Percentiles rank a stretch among this genome's conserved stretches.
These are phyloP conservation scores for rapeseed (Brassica napus) DNA, from an alignment of 345 rosid genomes.

Conservation along the genomic window DNA sequence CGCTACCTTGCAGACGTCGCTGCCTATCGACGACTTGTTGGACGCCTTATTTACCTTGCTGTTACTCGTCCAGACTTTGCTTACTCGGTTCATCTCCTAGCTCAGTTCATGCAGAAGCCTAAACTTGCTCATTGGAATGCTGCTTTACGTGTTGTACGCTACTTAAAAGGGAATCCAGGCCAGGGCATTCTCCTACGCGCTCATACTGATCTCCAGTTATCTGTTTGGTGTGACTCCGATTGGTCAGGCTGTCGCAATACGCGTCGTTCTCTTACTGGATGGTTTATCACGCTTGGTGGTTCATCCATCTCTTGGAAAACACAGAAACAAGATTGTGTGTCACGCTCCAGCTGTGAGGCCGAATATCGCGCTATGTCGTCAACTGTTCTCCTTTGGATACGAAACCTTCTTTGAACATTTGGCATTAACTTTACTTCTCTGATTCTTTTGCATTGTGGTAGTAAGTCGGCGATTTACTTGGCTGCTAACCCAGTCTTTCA, in stretches of 20 bases:
- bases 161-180: neutral
- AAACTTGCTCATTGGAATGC: neutral
- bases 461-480: neutral
- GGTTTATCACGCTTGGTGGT: neutral
- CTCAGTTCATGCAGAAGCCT: neutral
- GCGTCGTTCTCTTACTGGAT: neutral
- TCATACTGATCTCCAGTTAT: neutral
- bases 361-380: neutral
- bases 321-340: neutral
- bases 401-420: neutral
- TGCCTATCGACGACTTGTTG: neutral
- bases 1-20: neutral
- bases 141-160: neutral
- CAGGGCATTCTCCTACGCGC: neutral
- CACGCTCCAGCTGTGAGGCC: neutral
- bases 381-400: neutral
- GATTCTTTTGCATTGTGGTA: neutral
- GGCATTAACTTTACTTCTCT: neutral
- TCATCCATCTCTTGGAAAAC: neutral
- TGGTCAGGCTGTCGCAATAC: neutral
- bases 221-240: neutral
- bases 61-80: neutral
- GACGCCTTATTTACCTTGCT: neutral
- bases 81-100: neutral
- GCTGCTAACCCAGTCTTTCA: neutral